Conservation (phyloP, 192 early-diverging fungal genomes). For the Thamnidium elegans region DNA sequence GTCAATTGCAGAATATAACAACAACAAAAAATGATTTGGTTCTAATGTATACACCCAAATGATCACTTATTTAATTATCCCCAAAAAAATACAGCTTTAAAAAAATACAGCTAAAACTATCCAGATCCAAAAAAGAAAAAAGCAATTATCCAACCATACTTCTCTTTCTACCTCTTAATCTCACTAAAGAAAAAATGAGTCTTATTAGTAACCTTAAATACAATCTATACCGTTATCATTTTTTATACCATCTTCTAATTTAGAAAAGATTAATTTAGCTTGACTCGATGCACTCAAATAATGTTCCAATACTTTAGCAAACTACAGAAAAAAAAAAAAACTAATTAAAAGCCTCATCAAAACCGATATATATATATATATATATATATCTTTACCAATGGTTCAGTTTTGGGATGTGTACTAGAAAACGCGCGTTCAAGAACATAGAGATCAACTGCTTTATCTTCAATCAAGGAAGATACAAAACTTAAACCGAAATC, state of each 20-base stretch:
- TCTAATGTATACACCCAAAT: too few relatives aligned
- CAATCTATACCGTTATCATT: neutral
- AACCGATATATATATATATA: neutral
- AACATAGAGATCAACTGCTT: conserved; percentile 99
- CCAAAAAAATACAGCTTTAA: too few relatives aligned
- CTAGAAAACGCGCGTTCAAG: conserved; percentile 89
- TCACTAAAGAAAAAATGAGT: conserved; percentile 43
- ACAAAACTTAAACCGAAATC: conserved; percentile 96
- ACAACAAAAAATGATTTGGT: too few relatives aligned
- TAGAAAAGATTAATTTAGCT: conserved; percentile 57
- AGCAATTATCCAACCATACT: conserved; percentile 63
- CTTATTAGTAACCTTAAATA: neutral
- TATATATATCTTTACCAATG: conserved; percentile 51
- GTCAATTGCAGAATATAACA: too few relatives aligned
- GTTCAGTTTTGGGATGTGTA: conserved; percentile 86
- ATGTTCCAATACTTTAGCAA: conserved; percentile 66
- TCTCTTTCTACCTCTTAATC: conserved; percentile 78
- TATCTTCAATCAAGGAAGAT: conserved; percentile 85
- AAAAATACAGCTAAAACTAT: too few relatives aligned
- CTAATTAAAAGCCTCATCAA: neutral
- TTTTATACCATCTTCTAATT: conserved; percentile 83
- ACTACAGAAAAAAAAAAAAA: conserved; percentile 45
- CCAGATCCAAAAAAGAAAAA: too few relatives aligned
- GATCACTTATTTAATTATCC: too few relatives aligned
- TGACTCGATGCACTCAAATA: conserved; percentile 60